Conservation (phyloP, 2,329 filamentous ascomycete genomes). For the Ophiostoma tasmaniense region DNA sequence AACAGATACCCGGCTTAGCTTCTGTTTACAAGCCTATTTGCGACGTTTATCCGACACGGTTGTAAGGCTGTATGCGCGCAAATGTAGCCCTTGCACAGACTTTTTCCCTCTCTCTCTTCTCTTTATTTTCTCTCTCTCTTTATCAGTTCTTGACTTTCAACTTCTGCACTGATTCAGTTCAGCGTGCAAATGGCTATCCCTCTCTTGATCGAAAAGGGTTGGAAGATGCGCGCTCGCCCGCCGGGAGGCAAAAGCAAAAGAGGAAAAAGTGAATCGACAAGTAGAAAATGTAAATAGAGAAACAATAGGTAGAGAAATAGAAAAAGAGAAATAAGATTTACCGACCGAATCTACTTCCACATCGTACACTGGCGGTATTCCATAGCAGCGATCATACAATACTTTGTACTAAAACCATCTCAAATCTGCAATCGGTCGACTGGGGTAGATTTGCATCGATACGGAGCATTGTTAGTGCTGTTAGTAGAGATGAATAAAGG, state of each 20-base stretch:
- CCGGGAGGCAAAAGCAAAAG: conserved; percentile 3
- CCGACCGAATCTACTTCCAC: neutral
- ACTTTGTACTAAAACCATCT: neutral
- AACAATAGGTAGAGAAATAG: neutral
- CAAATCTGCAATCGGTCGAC: neutral
- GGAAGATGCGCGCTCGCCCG: conserved; percentile 5
- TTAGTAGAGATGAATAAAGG: neutral
- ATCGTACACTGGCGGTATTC: no score
- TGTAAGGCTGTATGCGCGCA: neutral
- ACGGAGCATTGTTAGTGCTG: neutral
- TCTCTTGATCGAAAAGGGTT: conserved; percentile 6
- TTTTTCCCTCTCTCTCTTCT: neutral
- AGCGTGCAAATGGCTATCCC: neutral
- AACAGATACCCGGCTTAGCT: neutral
- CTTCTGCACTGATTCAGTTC: neutral
- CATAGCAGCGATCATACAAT: no score
- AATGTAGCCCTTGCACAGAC: neutral
- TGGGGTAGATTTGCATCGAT: neutral
- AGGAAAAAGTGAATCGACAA: neutral
- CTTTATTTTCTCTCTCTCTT: neutral
- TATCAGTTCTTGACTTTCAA: neutral
- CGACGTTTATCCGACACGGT: neutral
- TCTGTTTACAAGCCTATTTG: neutral
- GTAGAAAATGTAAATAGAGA: neutral
- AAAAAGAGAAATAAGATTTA: neutral